phyloP scores from a whole-genome alignment of 129 eudicot species.

The Arctium minus region DNA sequence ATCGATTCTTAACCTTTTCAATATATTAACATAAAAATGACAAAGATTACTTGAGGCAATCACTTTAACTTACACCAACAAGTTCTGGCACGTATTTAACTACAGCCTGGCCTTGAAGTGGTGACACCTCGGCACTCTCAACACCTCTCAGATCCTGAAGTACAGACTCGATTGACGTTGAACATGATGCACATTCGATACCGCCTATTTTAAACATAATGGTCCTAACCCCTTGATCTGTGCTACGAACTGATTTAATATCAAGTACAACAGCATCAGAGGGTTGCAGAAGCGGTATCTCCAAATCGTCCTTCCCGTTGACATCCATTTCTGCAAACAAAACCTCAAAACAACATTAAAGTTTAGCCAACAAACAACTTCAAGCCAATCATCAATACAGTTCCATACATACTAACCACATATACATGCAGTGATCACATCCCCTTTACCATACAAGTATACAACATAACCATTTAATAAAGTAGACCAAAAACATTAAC shows the following conservation, averaged over 20 bases:
- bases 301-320: constrained; percentile 70
- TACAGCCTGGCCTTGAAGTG: constrained; percentile 87
- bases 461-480: not conserved
- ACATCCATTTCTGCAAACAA: constrained; percentile 50
- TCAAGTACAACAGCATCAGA: constrained; percentile 42
- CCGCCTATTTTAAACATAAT: constrained; percentile 65
- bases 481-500: not conserved
- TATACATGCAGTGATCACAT: not conserved
- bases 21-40: not conserved
- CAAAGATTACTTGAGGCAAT: not conserved
- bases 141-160: constrained; percentile 69
- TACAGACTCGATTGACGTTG: constrained; percentile 69
- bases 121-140: constrained; percentile 62
- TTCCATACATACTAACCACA: not conserved
- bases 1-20: not conserved
- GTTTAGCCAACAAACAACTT: not conserved
- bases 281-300: constrained; percentile 59
- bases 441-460: not conserved
- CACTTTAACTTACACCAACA: constrained; percentile 50
- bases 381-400: not conserved
- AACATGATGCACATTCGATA: constrained; percentile 73
- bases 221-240: constrained; percentile 39
- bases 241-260: constrained; percentile 21
- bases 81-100: constrained; percentile 69
- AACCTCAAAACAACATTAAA: constrained; percentile 10